These are phyloP conservation scores for Sporothrix pallida DNA, from an alignment of 2,329 filamentous ascomycete genomes.

Conservation along the genomic window DNA sequence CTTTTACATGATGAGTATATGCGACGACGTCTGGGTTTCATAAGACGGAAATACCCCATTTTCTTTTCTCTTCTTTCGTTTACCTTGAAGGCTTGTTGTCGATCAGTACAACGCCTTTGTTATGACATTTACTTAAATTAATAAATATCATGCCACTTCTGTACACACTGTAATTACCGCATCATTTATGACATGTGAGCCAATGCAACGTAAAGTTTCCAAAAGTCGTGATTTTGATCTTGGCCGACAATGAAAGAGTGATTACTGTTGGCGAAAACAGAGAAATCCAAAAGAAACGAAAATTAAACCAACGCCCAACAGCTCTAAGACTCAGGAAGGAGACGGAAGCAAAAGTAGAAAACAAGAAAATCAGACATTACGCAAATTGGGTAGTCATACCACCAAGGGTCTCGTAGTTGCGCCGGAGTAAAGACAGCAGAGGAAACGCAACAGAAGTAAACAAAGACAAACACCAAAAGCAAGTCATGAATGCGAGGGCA, in stretches of 20 bases:
- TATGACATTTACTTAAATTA: neutral
- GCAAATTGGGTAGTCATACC: slow-evolving; percentile 14
- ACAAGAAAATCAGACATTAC: slow-evolving; percentile 14
- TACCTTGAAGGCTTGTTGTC: neutral
- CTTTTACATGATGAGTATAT: slow-evolving; percentile 10
- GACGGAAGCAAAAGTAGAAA: neutral
- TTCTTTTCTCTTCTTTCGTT: neutral
- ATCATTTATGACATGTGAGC: neutral
- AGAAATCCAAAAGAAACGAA: neutral
- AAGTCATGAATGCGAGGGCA: slow-evolving; percentile 24
- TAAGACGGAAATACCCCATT: slow-evolving; percentile 25
- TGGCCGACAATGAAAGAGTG: neutral
- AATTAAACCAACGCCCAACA: neutral
- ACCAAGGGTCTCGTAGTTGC: slow-evolving; percentile 11
- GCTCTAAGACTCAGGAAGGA: neutral
- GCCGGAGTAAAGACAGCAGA: neutral
- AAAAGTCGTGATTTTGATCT: neutral
- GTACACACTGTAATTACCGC: neutral
- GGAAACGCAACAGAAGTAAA: neutral
- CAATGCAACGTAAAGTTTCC: neutral
- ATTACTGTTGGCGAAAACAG: neutral
- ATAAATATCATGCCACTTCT: neutral
- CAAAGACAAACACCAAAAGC: slow-evolving; percentile 1
- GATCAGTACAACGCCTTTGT: neutral
- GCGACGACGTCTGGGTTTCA: neutral